phyloP scores from a whole-genome alignment of 192 early-diverging fungal species.

The Chytriomyces sp. region DNA sequence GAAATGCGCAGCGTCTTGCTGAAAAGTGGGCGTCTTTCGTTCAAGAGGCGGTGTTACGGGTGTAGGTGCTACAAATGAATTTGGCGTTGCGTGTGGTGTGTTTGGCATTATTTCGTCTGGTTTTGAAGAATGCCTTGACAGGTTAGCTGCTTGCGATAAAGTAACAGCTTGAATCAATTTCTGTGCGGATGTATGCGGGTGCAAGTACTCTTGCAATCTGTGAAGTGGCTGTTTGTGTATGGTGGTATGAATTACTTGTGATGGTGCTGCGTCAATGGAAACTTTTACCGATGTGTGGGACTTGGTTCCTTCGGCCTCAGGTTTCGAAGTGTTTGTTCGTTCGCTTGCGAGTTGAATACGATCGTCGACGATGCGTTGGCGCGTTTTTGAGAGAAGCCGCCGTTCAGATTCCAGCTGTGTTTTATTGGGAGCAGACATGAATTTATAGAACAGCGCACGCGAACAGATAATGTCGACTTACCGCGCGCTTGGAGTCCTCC shows the following conservation, averaged over 20 bases:
- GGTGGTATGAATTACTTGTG: no score
- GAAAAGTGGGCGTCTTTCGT: no score
- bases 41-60: no score
- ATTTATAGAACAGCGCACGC: no score
- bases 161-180: neutral
- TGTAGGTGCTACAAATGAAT: no score
- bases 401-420: neutral
- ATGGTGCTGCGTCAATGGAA: no score
- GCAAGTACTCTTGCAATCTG: neutral
- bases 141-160: neutral
- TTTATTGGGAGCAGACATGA: no score
- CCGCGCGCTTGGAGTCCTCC: neutral
- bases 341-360: slow-evolving; percentile 19
- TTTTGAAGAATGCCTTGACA: no score
- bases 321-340: neutral
- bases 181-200: neutral
- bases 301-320: neutral
- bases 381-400: slow-evolving; percentile 2
- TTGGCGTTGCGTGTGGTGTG: no score
- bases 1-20: no score
- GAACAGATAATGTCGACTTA: neutral
- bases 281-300: neutral
- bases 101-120: no score
- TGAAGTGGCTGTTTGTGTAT: no score
- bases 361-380: slow-evolving; percentile 21